Evolutionary conservation across 148 eudicot species (phyloP), one percentile per base, ranked within the genome.

Genomic region (Fagopyrum tataricum): DNA sequence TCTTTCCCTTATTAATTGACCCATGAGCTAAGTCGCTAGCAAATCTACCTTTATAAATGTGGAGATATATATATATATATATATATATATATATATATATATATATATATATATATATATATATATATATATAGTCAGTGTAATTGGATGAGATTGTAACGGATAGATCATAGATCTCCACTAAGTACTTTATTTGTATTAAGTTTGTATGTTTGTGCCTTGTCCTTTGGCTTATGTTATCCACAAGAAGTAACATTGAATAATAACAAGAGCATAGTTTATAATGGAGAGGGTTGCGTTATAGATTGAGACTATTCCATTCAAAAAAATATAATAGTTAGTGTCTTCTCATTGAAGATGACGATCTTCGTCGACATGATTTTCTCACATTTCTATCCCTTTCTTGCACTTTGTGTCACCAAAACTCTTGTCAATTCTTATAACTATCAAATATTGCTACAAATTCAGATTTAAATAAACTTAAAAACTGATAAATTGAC

Each of bases 261-360:
- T 18, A n/a, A 9, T 53, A 53, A 5, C 7, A 53, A 18, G 59
- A 53, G 59, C 23, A 53, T 6, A 53, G 0, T 17, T 18, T 53
- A 53, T 53, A 53, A 49, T 49, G 55, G 55, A 49, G 6, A 49
- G 55, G 55, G 55, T 49, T 49, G 55, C 55, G 55, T 49, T 49
- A 17, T 49, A 49, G 55, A 49, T 49, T 13, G 55, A 2, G 55
- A 49, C n/a, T 49, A 15, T 14, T 49, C 55, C 55, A 14, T 49
- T 31, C 37, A 31, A 31, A 49, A 11, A 49, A 14, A 49, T 49
- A 49, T 14, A 6, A 4, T 49, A 49, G 15, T 49, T 18, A 49
- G n/a, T 15, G 18, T 49, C 55, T 6, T 49, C 55, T 15, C 4
- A 49, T 14, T 15, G 55, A 49, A 49, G 55, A 3, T 49, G 55